Evolutionary conservation across 139 green algal species (phyloP).

Genomic region (Chlorella sp.): DNA sequence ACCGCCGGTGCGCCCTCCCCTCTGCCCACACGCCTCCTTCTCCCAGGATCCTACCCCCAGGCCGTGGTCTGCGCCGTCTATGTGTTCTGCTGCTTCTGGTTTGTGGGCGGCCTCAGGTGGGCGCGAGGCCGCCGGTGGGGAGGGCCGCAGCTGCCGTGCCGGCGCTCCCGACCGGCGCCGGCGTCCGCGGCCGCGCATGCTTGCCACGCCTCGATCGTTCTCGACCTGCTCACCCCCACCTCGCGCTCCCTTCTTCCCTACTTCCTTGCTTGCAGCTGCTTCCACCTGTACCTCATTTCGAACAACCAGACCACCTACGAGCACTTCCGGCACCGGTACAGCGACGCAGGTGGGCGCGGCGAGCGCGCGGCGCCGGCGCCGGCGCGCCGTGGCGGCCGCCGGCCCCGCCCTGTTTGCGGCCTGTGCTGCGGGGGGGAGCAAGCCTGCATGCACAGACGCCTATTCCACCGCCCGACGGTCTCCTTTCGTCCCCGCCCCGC

Average conservation of each 20-base stretch:
- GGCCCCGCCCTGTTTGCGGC: background rate
- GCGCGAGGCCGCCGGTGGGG: too few relatives aligned
- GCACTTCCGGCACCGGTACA: conserved; percentile 81
- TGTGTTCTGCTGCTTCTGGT: conserved; percentile 79
- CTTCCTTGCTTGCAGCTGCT: too few relatives aligned
- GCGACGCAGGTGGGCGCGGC: background rate
- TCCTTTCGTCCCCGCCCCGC: background rate
- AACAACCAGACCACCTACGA: conserved; percentile 98
- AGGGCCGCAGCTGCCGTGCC: too few relatives aligned
- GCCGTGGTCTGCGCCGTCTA: conserved; percentile 71
- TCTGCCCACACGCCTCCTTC: too few relatives aligned
- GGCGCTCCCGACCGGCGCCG: too few relatives aligned
- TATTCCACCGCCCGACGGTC: too few relatives aligned
- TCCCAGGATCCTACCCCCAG: too few relatives aligned
- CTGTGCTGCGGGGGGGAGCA: background rate
- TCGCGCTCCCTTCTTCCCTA: too few relatives aligned
- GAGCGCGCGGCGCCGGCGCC: background rate
- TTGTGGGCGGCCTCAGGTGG: conserved; percentile 93
- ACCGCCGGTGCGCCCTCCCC: too few relatives aligned
- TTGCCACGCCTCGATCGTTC: too few relatives aligned
- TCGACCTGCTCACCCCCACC: too few relatives aligned
- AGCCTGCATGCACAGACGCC: background rate
- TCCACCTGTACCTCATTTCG: conserved; percentile 92
- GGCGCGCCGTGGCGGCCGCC: background rate
- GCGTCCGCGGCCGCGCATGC: too few relatives aligned